Conservation (phyloP, 2,329 filamentous ascomycete genomes). For the Cladophialophora immunda region DNA sequence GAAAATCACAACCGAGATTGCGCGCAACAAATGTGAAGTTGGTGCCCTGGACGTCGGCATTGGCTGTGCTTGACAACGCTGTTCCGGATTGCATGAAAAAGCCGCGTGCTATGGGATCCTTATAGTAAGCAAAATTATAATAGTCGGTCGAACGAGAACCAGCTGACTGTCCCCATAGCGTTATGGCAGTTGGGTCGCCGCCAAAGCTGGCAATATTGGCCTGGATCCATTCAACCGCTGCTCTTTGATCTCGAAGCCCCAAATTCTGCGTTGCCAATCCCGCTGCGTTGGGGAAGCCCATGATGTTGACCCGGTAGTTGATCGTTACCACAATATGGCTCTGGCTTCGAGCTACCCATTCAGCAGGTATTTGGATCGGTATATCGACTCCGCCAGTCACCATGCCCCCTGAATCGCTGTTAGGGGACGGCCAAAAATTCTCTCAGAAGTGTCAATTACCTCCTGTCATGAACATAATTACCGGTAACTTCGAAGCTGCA, state of each 20-base stretch:
- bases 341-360: slow-evolving; percentile 52
- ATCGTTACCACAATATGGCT: slow-evolving; percentile 50
- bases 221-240: slow-evolving; percentile 60
- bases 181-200: slow-evolving; percentile 58
- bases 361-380: slow-evolving; percentile 51
- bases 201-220: slow-evolving; percentile 62
- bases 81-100: slow-evolving; percentile 18
- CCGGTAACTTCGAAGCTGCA: slow-evolving; percentile 36
- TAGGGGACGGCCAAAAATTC: not conserved
- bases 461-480: slow-evolving; percentile 41
- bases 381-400: slow-evolving; percentile 48
- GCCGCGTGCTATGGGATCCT: slow-evolving; percentile 41
- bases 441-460: slow-evolving; percentile 18
- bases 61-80: slow-evolving; percentile 19
- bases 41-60: slow-evolving; percentile 36
- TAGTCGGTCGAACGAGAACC: slow-evolving; percentile 17
- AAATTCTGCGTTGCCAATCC: slow-evolving; percentile 53
- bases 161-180: slow-evolving; percentile 60
- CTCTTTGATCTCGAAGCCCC: slow-evolving; percentile 61
- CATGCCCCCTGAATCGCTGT: slow-evolving; percentile 22
- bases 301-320: slow-evolving; percentile 55
- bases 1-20: slow-evolving; percentile 42
- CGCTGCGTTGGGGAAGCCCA: slow-evolving; percentile 46
- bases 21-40: slow-evolving; percentile 46
- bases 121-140: slow-evolving; percentile 39